These are phyloP conservation scores for Coniochaeta pulveracea DNA, from an alignment of 2,329 filamentous ascomycete genomes.

Conservation along the genomic window DNA sequence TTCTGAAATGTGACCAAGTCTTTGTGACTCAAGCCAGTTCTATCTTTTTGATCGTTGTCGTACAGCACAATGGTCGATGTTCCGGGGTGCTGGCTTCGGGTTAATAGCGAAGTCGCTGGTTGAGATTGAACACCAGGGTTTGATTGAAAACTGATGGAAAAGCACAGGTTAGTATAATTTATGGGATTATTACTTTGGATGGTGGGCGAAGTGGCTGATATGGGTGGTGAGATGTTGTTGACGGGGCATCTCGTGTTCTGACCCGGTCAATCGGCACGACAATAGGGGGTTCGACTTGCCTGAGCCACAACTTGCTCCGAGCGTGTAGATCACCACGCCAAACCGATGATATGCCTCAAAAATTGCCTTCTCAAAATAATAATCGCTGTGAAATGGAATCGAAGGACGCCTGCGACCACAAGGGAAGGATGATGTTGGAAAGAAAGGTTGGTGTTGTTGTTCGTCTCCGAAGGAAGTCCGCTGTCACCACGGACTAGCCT, in stretches of 20 bases:
- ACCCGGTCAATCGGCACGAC: not conserved
- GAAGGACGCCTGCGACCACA: constrained; percentile 47
- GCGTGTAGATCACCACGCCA: not conserved
- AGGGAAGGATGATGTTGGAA: constrained; percentile 20
- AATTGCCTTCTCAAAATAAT: constrained; percentile 7
- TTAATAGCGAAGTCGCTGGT: too few species aligned
- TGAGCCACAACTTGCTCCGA: not conserved
- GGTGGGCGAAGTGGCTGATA: not conserved
- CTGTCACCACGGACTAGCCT: constrained; percentile 31
- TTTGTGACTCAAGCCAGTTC: too few species aligned
- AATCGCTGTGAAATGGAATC: constrained; percentile 22
- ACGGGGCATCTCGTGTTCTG: constrained; percentile 1
- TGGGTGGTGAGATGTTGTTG: not conserved
- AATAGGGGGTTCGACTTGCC: constrained; percentile 3
- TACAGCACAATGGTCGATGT: not conserved
- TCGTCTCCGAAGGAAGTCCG: constrained; percentile 27
- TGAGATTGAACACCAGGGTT: too few species aligned
- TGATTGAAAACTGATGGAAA: too few species aligned
- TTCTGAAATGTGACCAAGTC: too few species aligned
- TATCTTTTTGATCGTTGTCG: not conserved
- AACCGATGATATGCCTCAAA: constrained; percentile 1
- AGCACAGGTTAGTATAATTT: too few species aligned
- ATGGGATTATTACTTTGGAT: too few species aligned
- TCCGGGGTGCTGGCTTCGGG: too few species aligned
- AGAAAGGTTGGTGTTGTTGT: constrained; percentile 25